These are phyloP conservation scores for Gossypium davidsonii DNA, from an alignment of 441 rosid species.

Conservation along the genomic window DNA sequence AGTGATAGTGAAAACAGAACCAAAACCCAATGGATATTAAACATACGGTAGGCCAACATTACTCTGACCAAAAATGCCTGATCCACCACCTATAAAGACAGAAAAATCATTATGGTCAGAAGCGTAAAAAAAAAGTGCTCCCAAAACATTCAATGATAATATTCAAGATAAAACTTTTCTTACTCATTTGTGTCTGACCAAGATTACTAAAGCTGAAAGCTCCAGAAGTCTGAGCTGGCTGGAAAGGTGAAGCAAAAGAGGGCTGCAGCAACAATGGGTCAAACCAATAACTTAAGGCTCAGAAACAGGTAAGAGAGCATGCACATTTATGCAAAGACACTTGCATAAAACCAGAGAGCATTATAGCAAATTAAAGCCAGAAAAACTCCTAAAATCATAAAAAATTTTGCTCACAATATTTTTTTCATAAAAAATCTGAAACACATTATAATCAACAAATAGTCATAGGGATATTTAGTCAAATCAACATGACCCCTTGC, in stretches of 20 bases:
- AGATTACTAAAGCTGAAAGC: conserved; percentile 47
- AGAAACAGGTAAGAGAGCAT: not conserved
- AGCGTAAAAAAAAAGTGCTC: not conserved
- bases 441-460: not conserved
- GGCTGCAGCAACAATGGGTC: conserved; percentile 33
- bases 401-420: not conserved
- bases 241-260: conserved; percentile 43
- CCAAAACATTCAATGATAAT: not conserved
- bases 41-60: conserved; percentile 54
- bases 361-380: not conserved
- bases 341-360: not conserved
- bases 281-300: conserved; percentile 12
- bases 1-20: not conserved
- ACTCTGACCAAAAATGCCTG: conserved; percentile 44
- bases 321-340: not conserved
- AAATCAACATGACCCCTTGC: not conserved
- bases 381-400: conserved; percentile 3
- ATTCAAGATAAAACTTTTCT: conserved; percentile 4
- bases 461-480: not conserved
- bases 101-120: conserved; percentile 16
- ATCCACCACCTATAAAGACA: conserved; percentile 33
- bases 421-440: not conserved
- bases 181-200: conserved; percentile 60
- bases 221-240: conserved; percentile 46
- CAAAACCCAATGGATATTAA: conserved; percentile 13